These are phyloP conservation scores for Entomortierella lignicola DNA, from an alignment of 192 early-diverging fungal genomes.

Conservation along the genomic window DNA sequence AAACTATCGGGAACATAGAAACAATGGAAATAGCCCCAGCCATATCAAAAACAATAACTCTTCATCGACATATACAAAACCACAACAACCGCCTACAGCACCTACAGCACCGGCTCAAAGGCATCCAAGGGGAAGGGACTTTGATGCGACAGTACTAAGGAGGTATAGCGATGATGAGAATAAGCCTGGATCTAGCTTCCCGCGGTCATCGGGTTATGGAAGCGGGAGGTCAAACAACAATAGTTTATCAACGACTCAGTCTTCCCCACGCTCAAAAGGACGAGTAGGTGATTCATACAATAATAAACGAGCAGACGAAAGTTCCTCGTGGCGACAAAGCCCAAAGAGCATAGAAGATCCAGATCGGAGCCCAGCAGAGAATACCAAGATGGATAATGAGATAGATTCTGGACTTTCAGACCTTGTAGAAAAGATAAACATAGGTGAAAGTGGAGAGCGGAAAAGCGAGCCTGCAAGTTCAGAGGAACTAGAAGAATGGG, in stretches of 20 bases:
- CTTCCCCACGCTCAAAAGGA: background rate
- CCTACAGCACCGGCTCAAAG: slow-evolving; percentile 12
- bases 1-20: slow-evolving; percentile 1
- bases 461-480: slow-evolving; percentile 15
- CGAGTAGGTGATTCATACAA: background rate
- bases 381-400: background rate
- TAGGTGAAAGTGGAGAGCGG: background rate
- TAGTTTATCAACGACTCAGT: background rate
- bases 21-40: background rate
- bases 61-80: background rate
- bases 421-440: slow-evolving; percentile 4
- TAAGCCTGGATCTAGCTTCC: slow-evolving; percentile 25
- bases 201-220: slow-evolving; percentile 35
- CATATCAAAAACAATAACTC: slow-evolving; percentile 3
- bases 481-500: slow-evolving; percentile 50
- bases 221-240: slow-evolving; percentile 15
- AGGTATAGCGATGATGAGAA: slow-evolving; percentile 51
- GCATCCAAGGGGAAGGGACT: slow-evolving; percentile 50
- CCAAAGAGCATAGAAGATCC: background rate
- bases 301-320: slow-evolving; percentile 11
- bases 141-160: slow-evolving; percentile 55
- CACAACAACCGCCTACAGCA: slow-evolving; percentile 3
- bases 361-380: background rate
- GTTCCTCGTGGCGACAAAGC: slow-evolving; percentile 10
- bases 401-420: background rate